Evolutionary conservation across 2,329 filamentous ascomycete genomes (phyloP).

Genomic region (Fusarium newnesense): DNA sequence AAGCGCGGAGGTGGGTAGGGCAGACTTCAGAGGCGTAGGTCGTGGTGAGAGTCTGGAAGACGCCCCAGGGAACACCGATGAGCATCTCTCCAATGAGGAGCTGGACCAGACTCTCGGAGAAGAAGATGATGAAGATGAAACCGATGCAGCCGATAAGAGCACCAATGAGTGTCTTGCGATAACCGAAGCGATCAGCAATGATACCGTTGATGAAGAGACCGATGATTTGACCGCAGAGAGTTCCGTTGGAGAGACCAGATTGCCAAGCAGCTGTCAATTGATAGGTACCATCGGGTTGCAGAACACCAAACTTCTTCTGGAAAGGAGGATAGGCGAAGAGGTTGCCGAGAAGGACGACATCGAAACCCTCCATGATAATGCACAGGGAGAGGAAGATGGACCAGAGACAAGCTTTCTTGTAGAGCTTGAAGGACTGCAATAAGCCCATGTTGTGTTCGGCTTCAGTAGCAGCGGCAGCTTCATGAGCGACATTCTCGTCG

Average conservation of each 20-base stretch:
- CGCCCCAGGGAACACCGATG: constrained; percentile 59
- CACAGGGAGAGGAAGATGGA: constrained; percentile 52
- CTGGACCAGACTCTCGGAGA: constrained; percentile 53
- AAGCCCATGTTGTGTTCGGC: constrained; percentile 49
- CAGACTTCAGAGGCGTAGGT: constrained; percentile 62
- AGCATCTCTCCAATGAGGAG: constrained; percentile 59
- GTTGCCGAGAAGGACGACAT: constrained; percentile 52
- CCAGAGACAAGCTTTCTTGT: constrained; percentile 51
- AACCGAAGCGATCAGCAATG: constrained; percentile 58
- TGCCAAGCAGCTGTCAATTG: constrained; percentile 64
- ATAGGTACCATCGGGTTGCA: constrained; percentile 52
- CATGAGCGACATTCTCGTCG: constrained; percentile 30
- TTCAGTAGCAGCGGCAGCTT: constrained; percentile 46
- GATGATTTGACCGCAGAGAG: constrained; percentile 59
- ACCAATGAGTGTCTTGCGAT: constrained; percentile 59
- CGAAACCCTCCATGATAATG: constrained; percentile 56
- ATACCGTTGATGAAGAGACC: constrained; percentile 62
- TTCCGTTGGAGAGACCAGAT: constrained; percentile 60
- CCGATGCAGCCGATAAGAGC: constrained; percentile 52
- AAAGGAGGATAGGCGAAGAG: constrained; percentile 56
- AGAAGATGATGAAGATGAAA: constrained; percentile 63
- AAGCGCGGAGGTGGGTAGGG: constrained; percentile 58
- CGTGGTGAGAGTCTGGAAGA: constrained; percentile 58
- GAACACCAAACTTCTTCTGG: constrained; percentile 52
- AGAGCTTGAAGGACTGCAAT: constrained; percentile 52